These are phyloP conservation scores for Diaporthe sp. DNA, from an alignment of 2,329 filamentous ascomycete genomes.

Conservation along the genomic window DNA sequence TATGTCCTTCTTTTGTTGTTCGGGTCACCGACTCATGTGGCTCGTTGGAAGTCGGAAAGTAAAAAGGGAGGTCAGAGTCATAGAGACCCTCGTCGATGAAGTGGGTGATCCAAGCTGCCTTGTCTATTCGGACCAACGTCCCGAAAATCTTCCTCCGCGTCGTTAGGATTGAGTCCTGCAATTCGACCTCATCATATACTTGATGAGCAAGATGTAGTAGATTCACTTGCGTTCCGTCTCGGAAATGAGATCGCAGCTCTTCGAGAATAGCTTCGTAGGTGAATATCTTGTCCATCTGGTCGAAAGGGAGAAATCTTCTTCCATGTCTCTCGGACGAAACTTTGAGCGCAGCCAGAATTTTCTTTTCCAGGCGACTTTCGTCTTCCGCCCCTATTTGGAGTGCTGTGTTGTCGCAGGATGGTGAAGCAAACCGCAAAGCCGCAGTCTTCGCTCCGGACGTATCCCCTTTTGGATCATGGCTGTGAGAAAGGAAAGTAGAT, in stretches of 20 bases:
- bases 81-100: slow-evolving; percentile 23
- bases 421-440: neutral
- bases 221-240: too few relatives aligned
- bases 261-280: slow-evolving; percentile 50
- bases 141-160: slow-evolving; percentile 31
- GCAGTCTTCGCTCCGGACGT: neutral
- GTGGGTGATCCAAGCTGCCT: neutral
- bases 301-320: slow-evolving; percentile 13
- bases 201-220: neutral
- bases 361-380: neutral
- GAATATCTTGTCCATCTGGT: slow-evolving; percentile 47
- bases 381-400: neutral
- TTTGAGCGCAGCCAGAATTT: neutral
- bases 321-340: neutral
- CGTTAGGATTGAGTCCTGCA: neutral
- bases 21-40: neutral
- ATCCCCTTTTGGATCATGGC: neutral
- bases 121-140: slow-evolving; percentile 7
- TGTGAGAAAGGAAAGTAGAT: neutral
- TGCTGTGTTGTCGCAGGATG: neutral
- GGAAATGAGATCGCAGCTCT: too few relatives aligned
- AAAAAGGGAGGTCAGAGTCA: slow-evolving; percentile 29
- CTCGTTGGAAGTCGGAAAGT: neutral
- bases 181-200: neutral
- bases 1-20: neutral